phyloP scores from a whole-genome alignment of 179 eudicot genomes.

The Beta macrorhiza region DNA sequence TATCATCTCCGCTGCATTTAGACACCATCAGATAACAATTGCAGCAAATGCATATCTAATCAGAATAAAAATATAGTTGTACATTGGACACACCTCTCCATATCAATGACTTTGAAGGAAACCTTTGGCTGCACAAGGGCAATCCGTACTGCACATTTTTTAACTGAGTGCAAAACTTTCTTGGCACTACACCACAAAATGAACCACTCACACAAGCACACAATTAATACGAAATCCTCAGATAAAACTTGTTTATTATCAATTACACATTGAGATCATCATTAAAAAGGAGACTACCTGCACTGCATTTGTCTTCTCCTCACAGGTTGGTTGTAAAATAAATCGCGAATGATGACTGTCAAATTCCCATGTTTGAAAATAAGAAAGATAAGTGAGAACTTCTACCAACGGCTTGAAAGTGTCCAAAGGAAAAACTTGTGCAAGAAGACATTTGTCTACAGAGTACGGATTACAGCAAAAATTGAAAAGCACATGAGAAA shows the following conservation, averaged over 20 bases:
- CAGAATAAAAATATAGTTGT: slow-evolving; percentile 11
- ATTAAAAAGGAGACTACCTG: slow-evolving; percentile 45
- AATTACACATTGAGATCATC: background rate
- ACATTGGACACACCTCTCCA: slow-evolving; percentile 56
- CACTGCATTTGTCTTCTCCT: slow-evolving; percentile 78
- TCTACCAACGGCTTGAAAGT: background rate
- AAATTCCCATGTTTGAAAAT: background rate
- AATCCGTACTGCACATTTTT: slow-evolving; percentile 56
- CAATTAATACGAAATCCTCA: slow-evolving; percentile 8
- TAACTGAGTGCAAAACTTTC: slow-evolving; percentile 71
- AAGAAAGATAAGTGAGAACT: slow-evolving; percentile 6
- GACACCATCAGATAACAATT: slow-evolving; percentile 24
- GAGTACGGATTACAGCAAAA: no score
- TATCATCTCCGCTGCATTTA: slow-evolving; percentile 67
- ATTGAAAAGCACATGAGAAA: no score
- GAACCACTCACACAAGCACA: slow-evolving; percentile 10
- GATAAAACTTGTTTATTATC: background rate
- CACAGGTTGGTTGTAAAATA: slow-evolving; percentile 97
- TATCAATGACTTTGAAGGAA: slow-evolving; percentile 66
- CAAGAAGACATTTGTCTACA: background rate
- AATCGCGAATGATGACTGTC: slow-evolving; percentile 81
- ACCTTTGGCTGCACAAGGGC: slow-evolving; percentile 70
- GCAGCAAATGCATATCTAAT: slow-evolving; percentile 12
- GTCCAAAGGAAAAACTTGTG: background rate
- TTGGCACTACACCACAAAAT: slow-evolving; percentile 53